A percentile compares a stretch with the other conserved stretches of the same genome.
Evolutionary conservation across 371 early-diverging fungal genomes (phyloP).

Genomic region (Rhizopus microsporus): DNA sequence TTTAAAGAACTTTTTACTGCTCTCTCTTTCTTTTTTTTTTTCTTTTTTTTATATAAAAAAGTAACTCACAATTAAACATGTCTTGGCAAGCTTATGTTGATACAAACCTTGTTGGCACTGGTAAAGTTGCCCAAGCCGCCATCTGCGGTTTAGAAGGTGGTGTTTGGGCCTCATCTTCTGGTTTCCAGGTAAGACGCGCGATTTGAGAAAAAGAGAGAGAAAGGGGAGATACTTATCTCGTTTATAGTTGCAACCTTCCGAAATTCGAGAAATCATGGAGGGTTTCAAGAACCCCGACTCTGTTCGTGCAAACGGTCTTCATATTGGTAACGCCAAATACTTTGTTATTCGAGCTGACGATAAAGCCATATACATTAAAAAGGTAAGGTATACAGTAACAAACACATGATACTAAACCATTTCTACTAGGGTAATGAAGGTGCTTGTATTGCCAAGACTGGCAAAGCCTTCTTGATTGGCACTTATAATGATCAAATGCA

Average conservation of each 20-base stretch:
- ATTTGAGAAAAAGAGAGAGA: constrained; percentile 1
- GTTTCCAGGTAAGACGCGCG: constrained; percentile 60
- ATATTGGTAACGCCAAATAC: constrained; percentile 71
- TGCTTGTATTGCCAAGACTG: constrained; percentile 80
- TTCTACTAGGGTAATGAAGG: constrained; percentile 66
- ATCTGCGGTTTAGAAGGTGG: constrained; percentile 77
- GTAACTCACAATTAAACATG: constrained; percentile 47
- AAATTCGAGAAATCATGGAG: constrained; percentile 58
- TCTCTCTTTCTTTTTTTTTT: constrained; percentile 9
- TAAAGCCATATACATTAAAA: constrained; percentile 76
- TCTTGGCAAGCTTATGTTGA: constrained; percentile 92
- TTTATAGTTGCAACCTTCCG: constrained; percentile 54
- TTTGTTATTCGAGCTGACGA: constrained; percentile 69
- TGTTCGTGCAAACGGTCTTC: constrained; percentile 70
- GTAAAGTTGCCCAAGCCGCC: constrained; percentile 70
- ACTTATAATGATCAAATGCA: constrained; percentile 66
- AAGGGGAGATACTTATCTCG: not conserved
- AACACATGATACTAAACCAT: constrained; percentile 4
- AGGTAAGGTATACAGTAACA: constrained; percentile 49
- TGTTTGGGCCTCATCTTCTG: constrained; percentile 78
- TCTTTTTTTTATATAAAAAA: constrained; percentile 7
- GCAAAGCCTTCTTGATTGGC: constrained; percentile 74
- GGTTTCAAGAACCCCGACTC: constrained; percentile 66
- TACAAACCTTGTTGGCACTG: constrained; percentile 77
- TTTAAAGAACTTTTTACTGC: constrained; percentile 4